Percentiles rank a stretch among this genome's conserved stretches.
Conservation (phyloP, 768 basidiomycete species). For the Porpolomopsis calyptriformis region DNA sequence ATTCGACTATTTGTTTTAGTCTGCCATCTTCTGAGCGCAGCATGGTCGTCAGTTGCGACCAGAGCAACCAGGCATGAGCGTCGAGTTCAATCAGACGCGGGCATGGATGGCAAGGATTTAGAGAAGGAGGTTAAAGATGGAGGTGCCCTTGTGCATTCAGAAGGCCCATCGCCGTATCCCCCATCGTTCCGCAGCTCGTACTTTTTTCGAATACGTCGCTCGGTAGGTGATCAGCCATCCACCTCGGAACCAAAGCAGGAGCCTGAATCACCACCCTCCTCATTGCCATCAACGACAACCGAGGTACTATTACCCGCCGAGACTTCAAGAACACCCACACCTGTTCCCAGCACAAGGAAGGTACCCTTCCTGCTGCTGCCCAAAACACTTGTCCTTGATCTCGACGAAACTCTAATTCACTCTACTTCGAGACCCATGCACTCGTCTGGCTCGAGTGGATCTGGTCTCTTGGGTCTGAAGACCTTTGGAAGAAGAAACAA, state of each 20-base stretch:
- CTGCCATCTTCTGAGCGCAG: constrained; percentile 58
- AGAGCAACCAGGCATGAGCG: constrained; percentile 1
- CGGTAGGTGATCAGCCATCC: not conserved
- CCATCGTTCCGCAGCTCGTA: constrained; percentile 8
- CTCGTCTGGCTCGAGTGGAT: constrained; percentile 34
- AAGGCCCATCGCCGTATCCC: not conserved
- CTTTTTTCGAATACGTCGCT: not conserved
- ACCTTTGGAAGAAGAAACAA: constrained; percentile 46
- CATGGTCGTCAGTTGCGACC: constrained; percentile 40
- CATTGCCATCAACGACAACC: constrained; percentile 8
- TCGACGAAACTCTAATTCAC: constrained; percentile 98
- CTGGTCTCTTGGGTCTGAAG: constrained; percentile 52
- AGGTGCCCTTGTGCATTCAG: not conserved
- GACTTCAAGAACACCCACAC: constrained; percentile 37
- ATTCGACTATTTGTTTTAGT: constrained; percentile 57
- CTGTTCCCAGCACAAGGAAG: constrained; percentile 40
- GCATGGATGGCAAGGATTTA: constrained; percentile 1
- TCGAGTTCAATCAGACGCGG: not conserved
- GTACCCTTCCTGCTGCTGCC: constrained; percentile 63
- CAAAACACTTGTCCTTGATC: constrained; percentile 93
- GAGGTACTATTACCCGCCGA: constrained; percentile 14
- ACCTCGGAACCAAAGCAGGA: not conserved
- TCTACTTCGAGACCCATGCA: constrained; percentile 78
- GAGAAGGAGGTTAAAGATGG: constrained; percentile 8
- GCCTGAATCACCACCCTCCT: not conserved